phyloP scores from a whole-genome alignment of 805 yeast genomes.

The Teunomyces panamensis region DNA sequence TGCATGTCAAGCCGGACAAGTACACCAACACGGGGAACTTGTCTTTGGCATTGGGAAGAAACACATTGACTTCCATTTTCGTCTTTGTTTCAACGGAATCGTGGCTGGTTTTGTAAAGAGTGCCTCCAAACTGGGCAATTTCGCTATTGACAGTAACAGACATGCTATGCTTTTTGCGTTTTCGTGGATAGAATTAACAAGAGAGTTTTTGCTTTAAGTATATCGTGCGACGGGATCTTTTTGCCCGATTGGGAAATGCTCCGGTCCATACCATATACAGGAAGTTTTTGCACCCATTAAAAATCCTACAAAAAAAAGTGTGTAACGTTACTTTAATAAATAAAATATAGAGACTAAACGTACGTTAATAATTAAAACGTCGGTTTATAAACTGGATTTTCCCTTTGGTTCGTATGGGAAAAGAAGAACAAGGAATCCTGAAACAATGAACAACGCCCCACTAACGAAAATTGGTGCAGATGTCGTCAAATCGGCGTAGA shows the following conservation, averaged over 20 bases:
- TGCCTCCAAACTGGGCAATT: constrained; percentile 70
- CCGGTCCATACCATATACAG: too few relatives aligned
- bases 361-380: too few relatives aligned
- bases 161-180: constrained; percentile 24
- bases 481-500: constrained; percentile 49
- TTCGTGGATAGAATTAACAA: too few relatives aligned
- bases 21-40: constrained; percentile 72
- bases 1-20: constrained; percentile 87
- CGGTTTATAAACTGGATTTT: constrained; percentile 12
- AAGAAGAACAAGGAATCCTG: constrained; percentile 35
- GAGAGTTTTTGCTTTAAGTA: neutral
- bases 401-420: constrained; percentile 50
- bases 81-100: constrained; percentile 63
- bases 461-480: constrained; percentile 61
- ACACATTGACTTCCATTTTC: constrained; percentile 80
- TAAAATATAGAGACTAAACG: too few relatives aligned
- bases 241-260: neutral
- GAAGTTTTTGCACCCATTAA: too few relatives aligned
- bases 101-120: constrained; percentile 71
- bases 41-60: constrained; percentile 55
- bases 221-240: neutral
- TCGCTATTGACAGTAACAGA: constrained; percentile 51
- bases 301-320: too few relatives aligned
- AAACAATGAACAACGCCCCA: constrained; percentile 50
- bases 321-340: too few relatives aligned